Percentiles rank a stretch among this genome's conserved stretches.
These are phyloP conservation scores for Coprinopsis sp. DNA, from an alignment of 768 basidiomycete genomes.

Conservation along the genomic window DNA sequence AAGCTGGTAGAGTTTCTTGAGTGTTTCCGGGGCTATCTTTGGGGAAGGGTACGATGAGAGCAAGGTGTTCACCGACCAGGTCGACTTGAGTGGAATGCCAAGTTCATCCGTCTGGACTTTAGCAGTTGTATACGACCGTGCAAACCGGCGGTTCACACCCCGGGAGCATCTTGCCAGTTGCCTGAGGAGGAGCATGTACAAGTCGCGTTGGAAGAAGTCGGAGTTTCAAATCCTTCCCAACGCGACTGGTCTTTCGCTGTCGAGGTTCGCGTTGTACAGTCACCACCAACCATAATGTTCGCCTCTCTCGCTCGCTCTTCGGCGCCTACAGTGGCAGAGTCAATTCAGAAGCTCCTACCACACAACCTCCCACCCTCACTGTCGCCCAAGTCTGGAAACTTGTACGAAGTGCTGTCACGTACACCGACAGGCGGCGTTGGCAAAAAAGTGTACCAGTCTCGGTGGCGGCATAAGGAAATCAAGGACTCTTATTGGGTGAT, in stretches of 20 bases:
- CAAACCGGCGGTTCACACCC: neutral
- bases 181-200: constrained; percentile 3
- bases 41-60: constrained; percentile 76
- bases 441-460: constrained; percentile 60
- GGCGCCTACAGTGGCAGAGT: constrained; percentile 25
- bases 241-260: neutral
- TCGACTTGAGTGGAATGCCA: constrained; percentile 62
- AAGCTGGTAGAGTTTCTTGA: constrained; percentile 63
- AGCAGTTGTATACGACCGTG: constrained; percentile 2
- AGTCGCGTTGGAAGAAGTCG: neutral
- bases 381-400: constrained; percentile 49
- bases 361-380: constrained; percentile 56
- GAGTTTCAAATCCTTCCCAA: neutral
- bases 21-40: constrained; percentile 47
- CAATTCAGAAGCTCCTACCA: constrained; percentile 57
- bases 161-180: constrained; percentile 7
- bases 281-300: constrained; percentile 26
- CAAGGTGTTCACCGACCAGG: constrained; percentile 78
- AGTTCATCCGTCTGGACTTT: constrained; percentile 43
- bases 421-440: constrained; percentile 66
- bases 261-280: constrained; percentile 3
- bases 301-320: constrained; percentile 26
- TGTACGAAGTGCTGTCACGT: constrained; percentile 71
- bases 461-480: constrained; percentile 71
- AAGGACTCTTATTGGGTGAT: constrained; percentile 69